Conservation (phyloP, 73 alveolate species). For the Breviolum minutum region DNA sequence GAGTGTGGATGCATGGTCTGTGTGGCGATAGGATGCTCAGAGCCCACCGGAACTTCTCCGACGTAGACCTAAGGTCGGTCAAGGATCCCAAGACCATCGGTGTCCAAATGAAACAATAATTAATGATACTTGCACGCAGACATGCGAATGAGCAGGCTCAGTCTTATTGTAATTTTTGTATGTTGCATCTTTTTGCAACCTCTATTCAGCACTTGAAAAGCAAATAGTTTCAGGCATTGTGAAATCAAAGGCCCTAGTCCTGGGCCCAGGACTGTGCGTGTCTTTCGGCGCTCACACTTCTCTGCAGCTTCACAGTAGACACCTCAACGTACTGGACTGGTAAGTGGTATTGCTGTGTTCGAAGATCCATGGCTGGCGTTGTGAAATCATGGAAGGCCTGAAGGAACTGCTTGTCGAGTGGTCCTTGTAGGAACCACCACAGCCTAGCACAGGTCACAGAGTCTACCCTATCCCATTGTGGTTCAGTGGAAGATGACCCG, state of each 20-base stretch:
- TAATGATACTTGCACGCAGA: no score
- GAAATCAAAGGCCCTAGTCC: not conserved
- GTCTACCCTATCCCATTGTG: no score
- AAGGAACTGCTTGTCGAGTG: not conserved
- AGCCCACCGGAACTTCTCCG: slow-evolving; percentile 93
- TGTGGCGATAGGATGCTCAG: slow-evolving; percentile 93
- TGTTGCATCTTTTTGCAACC: no score
- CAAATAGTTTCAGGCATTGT: no score
- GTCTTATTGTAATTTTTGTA: no score
- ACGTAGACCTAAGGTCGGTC: slow-evolving; percentile 56
- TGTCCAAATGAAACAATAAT: no score
- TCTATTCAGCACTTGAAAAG: no score
- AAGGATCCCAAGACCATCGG: not conserved
- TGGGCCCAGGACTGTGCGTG: slow-evolving; percentile 49
- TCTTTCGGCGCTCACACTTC: slow-evolving; percentile 76
- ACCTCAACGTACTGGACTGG: not conserved
- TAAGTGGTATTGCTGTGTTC: not conserved
- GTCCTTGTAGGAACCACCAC: slow-evolving; percentile 32
- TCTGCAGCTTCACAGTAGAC: slow-evolving; percentile 93
- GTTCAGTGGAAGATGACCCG: no score
- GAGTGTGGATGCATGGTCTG: slow-evolving; percentile 52
- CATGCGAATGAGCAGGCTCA: no score
- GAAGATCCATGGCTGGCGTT: no score
- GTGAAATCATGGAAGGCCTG: not conserved
- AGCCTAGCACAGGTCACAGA: no score